A percentile compares a stretch with the other conserved stretches of the same genome.
phyloP scores from a whole-genome alignment of 2,329 filamentous ascomycete species.

The Fusarium succisae region DNA sequence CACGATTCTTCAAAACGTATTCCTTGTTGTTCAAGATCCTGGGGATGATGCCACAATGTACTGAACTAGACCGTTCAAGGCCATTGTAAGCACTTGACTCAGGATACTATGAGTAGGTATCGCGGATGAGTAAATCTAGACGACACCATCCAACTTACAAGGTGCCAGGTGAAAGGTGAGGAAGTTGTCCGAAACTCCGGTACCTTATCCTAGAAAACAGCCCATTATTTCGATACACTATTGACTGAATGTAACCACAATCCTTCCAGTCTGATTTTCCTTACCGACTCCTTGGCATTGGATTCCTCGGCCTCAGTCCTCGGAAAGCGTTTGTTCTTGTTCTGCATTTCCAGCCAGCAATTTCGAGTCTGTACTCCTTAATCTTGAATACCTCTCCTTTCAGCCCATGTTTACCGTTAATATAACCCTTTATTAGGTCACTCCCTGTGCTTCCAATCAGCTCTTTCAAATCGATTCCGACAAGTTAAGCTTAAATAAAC shows the following conservation, averaged over 20 bases:
- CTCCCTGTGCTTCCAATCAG: background rate
- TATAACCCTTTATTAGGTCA: background rate
- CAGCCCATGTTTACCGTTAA: background rate
- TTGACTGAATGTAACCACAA: constrained; percentile 4
- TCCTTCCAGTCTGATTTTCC: background rate
- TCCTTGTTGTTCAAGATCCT: constrained; percentile 7
- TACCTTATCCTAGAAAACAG: background rate
- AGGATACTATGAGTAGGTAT: background rate
- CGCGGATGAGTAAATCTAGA: background rate
- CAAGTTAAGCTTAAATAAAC: background rate
- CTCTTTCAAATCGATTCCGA: background rate
- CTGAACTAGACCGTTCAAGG: no score
- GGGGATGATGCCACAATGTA: constrained; percentile 3
- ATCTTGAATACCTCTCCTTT: no score
- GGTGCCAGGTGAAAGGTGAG: background rate
- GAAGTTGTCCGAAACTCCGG: constrained; percentile 12
- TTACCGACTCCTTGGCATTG: background rate
- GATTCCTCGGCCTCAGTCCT: background rate
- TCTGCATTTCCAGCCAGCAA: background rate
- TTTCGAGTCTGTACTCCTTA: background rate
- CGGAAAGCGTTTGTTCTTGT: background rate
- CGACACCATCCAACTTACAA: background rate
- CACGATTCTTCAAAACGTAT: background rate
- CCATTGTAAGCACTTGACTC: background rate
- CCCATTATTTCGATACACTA: background rate